Base-by-base conservation (phyloP, 2,329 filamentous ascomycete species). In the Blastomyces gilchristii region DNA sequence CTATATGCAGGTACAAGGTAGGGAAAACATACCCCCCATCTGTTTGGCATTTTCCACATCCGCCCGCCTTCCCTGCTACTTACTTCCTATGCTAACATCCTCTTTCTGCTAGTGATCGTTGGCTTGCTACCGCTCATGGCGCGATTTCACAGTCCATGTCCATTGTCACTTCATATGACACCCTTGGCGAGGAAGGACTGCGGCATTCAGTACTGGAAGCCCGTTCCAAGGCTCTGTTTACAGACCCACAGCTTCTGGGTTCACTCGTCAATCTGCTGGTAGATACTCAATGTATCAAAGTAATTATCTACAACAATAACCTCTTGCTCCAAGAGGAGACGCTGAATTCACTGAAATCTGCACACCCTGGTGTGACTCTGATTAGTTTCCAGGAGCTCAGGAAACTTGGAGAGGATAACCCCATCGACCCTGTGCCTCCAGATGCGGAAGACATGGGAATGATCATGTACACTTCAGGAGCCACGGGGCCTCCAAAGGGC, bases 91-190 rank as follows among this genome's bases (percentile, higher is more conserved):
- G 11, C 56, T 58, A 45, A 58, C n/a, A 54, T 22, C 1, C 25
- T 37, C 25, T 47, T 3, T 39, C 49, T 28, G 7, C 14, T 25
- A 62, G 60, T 37, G n/a, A 34, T 57, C 60, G 60, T 47, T 63
- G 62, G 62, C 56, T 63, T 49, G 62, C 62, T 8, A 11, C 28
- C 0, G 50, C 50, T 14, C 60, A 62, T 47, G 60, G 60, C 22
- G 87, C 89, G 72, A 85, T 89, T 78, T 93, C 91, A 16, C 94
- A 97, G 76, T 85, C 88, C 11, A 84, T 97, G 45, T 97, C 83
- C 77, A 90, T 88, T 28, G 91, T 97, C 62, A 96, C 92, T 7
- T 87, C 97, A 60, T 73, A 73, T 64, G 71, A 73, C 58, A 72
- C 71, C 18, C 66, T 73, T 2, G 71, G 71, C 31, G 69, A 71